Conservation (phyloP, 257 asterid genomes). For the Euphrasia confusa region DNA sequence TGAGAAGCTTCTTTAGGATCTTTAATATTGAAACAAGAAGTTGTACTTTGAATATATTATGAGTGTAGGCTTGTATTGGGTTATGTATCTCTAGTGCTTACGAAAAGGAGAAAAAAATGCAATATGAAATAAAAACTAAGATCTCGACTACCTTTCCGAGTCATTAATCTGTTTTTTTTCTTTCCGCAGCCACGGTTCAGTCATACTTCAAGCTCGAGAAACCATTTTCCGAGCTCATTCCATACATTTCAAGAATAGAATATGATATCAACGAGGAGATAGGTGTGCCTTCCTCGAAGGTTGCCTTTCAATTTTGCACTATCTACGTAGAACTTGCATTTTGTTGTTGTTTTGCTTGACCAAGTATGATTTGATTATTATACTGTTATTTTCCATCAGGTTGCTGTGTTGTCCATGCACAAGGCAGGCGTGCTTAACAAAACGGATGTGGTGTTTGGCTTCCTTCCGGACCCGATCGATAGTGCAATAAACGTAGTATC, state of each 20-base stretch:
- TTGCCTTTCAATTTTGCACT: conserved; percentile 32
- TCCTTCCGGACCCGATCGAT: conserved; percentile 53
- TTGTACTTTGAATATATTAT: not conserved
- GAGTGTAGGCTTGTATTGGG: not conserved
- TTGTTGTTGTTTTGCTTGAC: not conserved
- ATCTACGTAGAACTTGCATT: conserved; percentile 5
- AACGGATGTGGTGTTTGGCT: conserved; percentile 72
- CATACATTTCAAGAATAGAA: conserved; percentile 61
- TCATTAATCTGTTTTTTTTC: conserved; percentile 31
- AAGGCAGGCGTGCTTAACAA: conserved; percentile 44
- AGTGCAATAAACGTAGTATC: conserved; percentile 38
- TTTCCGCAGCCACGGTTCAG: conserved; percentile 66
- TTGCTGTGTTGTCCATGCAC: conserved; percentile 70
- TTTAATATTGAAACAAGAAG: conserved; percentile 2
- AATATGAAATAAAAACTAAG: not conserved
- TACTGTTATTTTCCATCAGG: conserved; percentile 34
- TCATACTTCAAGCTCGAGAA: conserved; percentile 65
- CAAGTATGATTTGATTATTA: not conserved
- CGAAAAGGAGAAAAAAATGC: too few relatives aligned
- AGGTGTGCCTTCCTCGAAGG: conserved; percentile 68
- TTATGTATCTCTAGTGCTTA: too few relatives aligned
- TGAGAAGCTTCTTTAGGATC: not conserved
- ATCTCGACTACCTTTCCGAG: conserved; percentile 5
- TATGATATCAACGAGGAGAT: conserved; percentile 66
- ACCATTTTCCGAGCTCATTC: conserved; percentile 60